Percentiles rank a stretch among this genome's conserved stretches.
Conservation (phyloP, 768 basidiomycete genomes). For the Tephrocybe sp. region DNA sequence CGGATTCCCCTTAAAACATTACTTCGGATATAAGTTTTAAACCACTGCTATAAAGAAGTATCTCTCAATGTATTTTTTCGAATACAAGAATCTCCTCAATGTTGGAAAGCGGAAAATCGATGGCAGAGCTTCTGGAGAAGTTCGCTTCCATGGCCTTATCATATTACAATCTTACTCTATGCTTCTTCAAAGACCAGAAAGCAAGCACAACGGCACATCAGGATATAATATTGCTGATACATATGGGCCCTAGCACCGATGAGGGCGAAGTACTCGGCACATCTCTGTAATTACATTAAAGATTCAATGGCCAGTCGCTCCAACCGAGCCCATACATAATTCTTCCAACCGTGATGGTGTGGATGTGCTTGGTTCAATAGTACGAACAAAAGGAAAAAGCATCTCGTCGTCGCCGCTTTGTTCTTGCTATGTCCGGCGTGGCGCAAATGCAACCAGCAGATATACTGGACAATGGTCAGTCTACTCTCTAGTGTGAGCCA, state of each 20-base stretch:
- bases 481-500: too few species aligned
- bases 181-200: constrained; percentile 17
- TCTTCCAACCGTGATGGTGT: constrained; percentile 4
- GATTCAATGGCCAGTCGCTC: constrained; percentile 22
- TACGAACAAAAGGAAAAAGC: background rate
- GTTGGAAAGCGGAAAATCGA: constrained; percentile 29
- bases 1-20: constrained; percentile 11
- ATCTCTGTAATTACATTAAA: constrained; percentile 24
- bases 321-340: constrained; percentile 15
- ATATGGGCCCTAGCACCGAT: too few species aligned
- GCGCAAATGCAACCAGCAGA: too few species aligned
- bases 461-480: too few species aligned
- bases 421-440: too few species aligned
- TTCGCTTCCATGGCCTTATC: constrained; percentile 1
- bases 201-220: constrained; percentile 28
- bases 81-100: constrained; percentile 33
- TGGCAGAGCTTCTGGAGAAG: constrained; percentile 25
- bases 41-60: constrained; percentile 38
- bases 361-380: background rate
- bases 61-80: constrained; percentile 34
- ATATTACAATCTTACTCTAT: background rate
- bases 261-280: constrained; percentile 23
- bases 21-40: constrained; percentile 32
- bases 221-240: constrained; percentile 21
- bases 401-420: too few species aligned